Base-by-base conservation (phyloP, 495 filamentous ascomycete genomes). In the Penicillium simplicissimum region DNA sequence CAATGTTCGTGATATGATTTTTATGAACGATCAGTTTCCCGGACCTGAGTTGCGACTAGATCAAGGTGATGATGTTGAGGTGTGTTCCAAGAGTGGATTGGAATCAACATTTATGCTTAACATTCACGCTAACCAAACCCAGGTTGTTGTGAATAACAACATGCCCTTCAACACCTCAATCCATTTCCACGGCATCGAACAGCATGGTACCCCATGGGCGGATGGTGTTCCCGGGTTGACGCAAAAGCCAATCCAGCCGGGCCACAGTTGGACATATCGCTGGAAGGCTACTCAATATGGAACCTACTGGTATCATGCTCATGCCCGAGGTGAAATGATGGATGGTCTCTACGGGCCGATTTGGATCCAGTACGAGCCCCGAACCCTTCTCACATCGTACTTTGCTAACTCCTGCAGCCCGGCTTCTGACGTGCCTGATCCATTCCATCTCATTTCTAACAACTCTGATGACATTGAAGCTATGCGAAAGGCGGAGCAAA, bases 11-110 rank as follows among this genome's bases (percentile, higher is more conserved):
- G 65, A 82, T 8, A 75, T 85, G 48, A 74, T 86, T 7, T 80
- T 87, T 35, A 79, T 85, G 60, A 87, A 87, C 67, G 82, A 80
- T 15, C 78, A 82, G 17, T 86, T 81, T 51, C 84, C 85, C 0
- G 84, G 82, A 0, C 85, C 83, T 1, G 57, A 79, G 31, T 72
- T 87, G 34, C 76, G 81, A 52, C 70, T 83, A 1, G 80, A 83
- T 63, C 79, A 85, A 73, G 84, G 82, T 14, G 84, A 87, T 66
- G 76, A 74, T 47, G 82, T 87, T 52, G 76, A 85, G 47, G 82
- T 86, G 38, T 33, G 3, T 17, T 11, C 25, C 59, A 2, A 25
- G 15, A 17, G 37, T 78, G 83, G 5, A 5, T 11, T 10, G 19
- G 10, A 7, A 36, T 19, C 33, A 19, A 23, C 10, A 45, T 31